A percentile compares a stretch with the other conserved stretches of the same genome.
Evolutionary conservation across 2,329 filamentous ascomycete species (phyloP).

Genomic region (Monosporascus sp.): DNA sequence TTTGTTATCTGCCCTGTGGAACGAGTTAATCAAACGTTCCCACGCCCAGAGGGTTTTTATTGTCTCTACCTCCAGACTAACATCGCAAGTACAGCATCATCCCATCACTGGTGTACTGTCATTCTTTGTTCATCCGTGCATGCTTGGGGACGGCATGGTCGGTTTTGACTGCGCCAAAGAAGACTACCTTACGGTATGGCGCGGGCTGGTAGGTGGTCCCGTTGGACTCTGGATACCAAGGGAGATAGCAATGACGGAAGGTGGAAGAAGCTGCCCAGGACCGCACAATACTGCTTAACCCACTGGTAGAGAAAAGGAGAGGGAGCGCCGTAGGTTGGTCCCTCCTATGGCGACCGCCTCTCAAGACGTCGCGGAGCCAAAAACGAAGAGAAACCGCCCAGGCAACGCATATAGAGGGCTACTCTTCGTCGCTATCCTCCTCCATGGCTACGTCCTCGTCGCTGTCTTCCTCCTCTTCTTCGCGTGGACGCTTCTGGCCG

Average conservation of each 20-base stretch:
- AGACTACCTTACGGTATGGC: slow-evolving; percentile 80
- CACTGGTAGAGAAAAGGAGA: neutral
- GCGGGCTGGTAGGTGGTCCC: slow-evolving; percentile 77
- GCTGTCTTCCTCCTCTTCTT: slow-evolving; percentile 58
- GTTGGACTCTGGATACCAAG: slow-evolving; percentile 75
- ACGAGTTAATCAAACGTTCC: slow-evolving; percentile 29
- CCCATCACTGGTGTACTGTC: slow-evolving; percentile 71
- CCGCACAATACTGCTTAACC: neutral
- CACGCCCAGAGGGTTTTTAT: slow-evolving; percentile 28
- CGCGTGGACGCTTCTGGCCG: slow-evolving; percentile 66
- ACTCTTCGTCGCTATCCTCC: slow-evolving; percentile 67
- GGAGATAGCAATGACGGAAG: slow-evolving; percentile 51
- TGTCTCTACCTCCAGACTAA: slow-evolving; percentile 31
- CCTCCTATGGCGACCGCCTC: too few species aligned
- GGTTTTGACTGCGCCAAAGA: slow-evolving; percentile 55
- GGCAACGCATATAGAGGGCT: slow-evolving; percentile 15
- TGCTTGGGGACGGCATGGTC: slow-evolving; percentile 75
- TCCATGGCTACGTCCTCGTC: slow-evolving; percentile 60
- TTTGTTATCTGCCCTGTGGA: slow-evolving; percentile 18
- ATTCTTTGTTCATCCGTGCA: slow-evolving; percentile 92
- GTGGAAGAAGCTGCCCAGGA: slow-evolving; percentile 9
- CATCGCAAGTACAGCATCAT: slow-evolving; percentile 59
- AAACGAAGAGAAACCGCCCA: slow-evolving; percentile 8
- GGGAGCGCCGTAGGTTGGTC: too few species aligned
- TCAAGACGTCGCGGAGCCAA: slow-evolving; percentile 3